These are phyloP conservation scores for Cladophialophora psammophila DNA, from an alignment of 2,329 filamentous ascomycete genomes.

Conservation along the genomic window DNA sequence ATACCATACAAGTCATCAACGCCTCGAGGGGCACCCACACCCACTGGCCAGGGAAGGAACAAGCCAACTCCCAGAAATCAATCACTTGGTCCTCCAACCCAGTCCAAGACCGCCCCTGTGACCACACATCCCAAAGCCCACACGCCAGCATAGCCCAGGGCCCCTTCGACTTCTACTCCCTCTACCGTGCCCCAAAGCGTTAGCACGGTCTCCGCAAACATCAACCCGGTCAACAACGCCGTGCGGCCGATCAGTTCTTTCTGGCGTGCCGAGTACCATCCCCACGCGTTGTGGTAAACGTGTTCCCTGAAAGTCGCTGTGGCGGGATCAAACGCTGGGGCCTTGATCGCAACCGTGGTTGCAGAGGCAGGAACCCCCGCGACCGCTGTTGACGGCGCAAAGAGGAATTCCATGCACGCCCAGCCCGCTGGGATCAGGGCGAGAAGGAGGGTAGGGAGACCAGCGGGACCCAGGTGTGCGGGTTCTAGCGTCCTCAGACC, in stretches of 20 bases:
- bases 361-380: conserved; percentile 43
- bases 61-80: conserved; percentile 14
- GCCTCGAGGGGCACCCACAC: not conserved
- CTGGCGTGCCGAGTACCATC: conserved; percentile 65
- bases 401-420: conserved; percentile 78
- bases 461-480: conserved; percentile 69
- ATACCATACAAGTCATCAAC: not conserved
- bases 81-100: conserved; percentile 54
- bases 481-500: conserved; percentile 72
- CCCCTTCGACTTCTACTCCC: conserved; percentile 74
- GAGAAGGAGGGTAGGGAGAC: conserved; percentile 52
- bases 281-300: conserved; percentile 65
- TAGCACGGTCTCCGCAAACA: conserved; percentile 65
- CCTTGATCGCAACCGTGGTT: conserved; percentile 22
- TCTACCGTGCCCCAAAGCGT: conserved; percentile 71
- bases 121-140: conserved; percentile 74
- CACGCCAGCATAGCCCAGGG: conserved; percentile 73
- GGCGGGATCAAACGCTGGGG: conserved; percentile 66
- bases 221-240: conserved; percentile 53
- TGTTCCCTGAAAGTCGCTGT: conserved; percentile 73
- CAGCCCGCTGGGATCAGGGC: conserved; percentile 73
- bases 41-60: not conserved
- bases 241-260: conserved; percentile 73
- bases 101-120: conserved; percentile 64
- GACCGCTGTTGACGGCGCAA: conserved; percentile 63